Conservation (phyloP, 164 flowering plant genomes). For the Nymphaea thermarum region DNA sequence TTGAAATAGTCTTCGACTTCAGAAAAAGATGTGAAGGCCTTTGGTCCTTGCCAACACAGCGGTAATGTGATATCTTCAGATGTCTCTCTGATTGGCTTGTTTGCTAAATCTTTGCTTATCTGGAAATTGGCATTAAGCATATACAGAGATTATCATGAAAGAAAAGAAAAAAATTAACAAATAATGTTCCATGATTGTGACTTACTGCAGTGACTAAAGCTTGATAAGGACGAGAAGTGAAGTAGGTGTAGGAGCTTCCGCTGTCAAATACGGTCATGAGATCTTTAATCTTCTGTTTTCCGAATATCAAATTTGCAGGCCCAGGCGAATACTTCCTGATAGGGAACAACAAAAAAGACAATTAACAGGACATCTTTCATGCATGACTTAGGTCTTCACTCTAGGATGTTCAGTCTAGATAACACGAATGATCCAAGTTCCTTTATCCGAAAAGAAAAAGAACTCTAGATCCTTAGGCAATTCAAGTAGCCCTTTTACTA, state of each 20-base stretch:
- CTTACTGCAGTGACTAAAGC: conserved; percentile 18
- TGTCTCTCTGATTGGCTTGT: conserved; percentile 30
- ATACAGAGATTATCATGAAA: too few relatives aligned
- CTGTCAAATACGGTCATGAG: conserved; percentile 65
- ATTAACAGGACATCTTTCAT: too few relatives aligned
- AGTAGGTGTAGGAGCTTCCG: conserved; percentile 84
- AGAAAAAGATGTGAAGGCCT: conserved; percentile 39
- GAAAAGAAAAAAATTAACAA: background rate
- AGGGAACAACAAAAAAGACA: background rate
- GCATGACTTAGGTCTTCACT: too few relatives aligned
- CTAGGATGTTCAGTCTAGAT: too few relatives aligned
- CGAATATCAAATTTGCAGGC: conserved; percentile 42
- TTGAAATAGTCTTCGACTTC: conserved; percentile 57
- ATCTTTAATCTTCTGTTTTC: conserved; percentile 40
- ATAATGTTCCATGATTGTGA: background rate
- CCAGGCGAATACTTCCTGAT: conserved; percentile 53
- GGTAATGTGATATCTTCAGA: conserved; percentile 49
- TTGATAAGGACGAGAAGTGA: conserved; percentile 48
- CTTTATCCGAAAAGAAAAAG: background rate
- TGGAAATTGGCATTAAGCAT: too few relatives aligned
- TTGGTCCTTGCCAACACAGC: conserved; percentile 79
- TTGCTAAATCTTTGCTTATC: too few relatives aligned
- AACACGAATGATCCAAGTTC: too few relatives aligned
- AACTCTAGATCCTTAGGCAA: too few relatives aligned
- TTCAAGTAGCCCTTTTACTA: too few relatives aligned